Evolutionary conservation across 495 filamentous ascomycete species (phyloP).

Genomic region (Jackrogersella multiformis): DNA sequence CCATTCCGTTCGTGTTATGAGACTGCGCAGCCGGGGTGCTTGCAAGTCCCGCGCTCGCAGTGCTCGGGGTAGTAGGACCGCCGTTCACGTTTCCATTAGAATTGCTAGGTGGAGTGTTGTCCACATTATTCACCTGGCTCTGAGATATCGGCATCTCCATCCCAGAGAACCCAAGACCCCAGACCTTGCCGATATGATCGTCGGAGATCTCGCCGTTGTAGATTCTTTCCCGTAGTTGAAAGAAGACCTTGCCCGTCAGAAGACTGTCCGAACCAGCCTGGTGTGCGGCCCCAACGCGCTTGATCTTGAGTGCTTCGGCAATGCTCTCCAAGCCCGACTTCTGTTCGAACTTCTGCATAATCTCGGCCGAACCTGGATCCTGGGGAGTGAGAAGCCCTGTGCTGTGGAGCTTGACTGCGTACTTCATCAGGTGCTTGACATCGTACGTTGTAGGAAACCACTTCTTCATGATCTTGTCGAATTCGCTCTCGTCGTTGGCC

Average conservation of each 20-base stretch:
- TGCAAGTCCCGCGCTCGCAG: conserved; percentile 59
- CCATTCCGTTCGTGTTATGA: conserved; percentile 60
- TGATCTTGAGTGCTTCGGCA: conserved; percentile 89
- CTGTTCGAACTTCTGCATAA: conserved; percentile 79
- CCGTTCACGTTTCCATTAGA: conserved; percentile 63
- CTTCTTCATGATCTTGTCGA: conserved; percentile 81
- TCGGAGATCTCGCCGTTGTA: conserved; percentile 82
- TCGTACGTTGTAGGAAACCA: conserved; percentile 96
- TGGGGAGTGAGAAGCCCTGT: conserved; percentile 71
- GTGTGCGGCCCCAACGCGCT: conserved; percentile 84
- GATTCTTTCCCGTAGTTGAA: conserved; percentile 83
- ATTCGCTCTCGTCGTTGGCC: conserved; percentile 86
- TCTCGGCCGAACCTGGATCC: conserved; percentile 69
- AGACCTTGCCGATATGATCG: conserved; percentile 84
- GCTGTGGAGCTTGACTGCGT: conserved; percentile 67
- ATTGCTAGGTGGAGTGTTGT: conserved; percentile 53
- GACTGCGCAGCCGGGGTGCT: conserved; percentile 68
- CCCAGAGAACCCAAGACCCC: conserved; percentile 72
- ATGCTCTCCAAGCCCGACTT: conserved; percentile 93
- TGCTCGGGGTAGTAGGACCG: conserved; percentile 78
- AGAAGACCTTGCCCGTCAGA: conserved; percentile 92
- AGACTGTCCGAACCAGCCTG: conserved; percentile 92
- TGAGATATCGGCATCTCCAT: conserved; percentile 59
- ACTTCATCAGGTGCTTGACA: conserved; percentile 96
- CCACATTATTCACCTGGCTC: conserved; percentile 37